phyloP scores from a whole-genome alignment of 169 alveolate species.

The Cryptosporidium xiaoi region DNA sequence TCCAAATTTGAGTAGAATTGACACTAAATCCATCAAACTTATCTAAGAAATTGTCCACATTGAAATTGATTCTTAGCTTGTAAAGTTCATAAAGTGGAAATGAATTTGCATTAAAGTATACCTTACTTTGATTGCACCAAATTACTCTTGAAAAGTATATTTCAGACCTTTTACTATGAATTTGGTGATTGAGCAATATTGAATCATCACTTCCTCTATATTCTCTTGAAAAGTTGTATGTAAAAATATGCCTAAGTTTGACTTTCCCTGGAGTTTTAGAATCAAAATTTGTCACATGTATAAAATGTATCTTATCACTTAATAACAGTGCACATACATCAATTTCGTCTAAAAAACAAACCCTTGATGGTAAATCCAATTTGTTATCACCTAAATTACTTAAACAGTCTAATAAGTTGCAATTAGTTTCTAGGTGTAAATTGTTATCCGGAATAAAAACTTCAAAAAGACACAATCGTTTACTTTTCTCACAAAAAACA shows the following conservation, averaged over 20 bases:
- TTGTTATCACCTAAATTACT: neutral
- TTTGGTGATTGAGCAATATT: neutral
- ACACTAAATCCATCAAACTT: neutral
- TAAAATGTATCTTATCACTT: conserved; percentile 6
- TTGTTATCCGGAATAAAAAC: neutral
- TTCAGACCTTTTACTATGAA: conserved; percentile 9
- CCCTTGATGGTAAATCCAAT: neutral
- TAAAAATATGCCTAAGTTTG: neutral
- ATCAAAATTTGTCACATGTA: neutral
- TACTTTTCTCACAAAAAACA: conserved; percentile 6
- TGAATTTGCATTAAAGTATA: neutral
- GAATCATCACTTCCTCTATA: neutral
- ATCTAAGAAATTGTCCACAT: neutral
- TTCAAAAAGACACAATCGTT: conserved; percentile 3
- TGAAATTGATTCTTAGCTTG: neutral
- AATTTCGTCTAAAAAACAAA: conserved; percentile 12
- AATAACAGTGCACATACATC: neutral
- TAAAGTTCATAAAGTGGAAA: conserved; percentile 56
- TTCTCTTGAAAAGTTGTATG: neutral
- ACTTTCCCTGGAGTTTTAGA: neutral
- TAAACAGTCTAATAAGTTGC: neutral
- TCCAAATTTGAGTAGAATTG: conserved; percentile 42
- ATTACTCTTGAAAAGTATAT: conserved; percentile 34
- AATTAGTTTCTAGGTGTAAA: neutral
- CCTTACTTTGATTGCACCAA: neutral